A percentile compares a stretch with the other conserved stretches of the same genome.
Conservation (phyloP, 768 basidiomycete genomes). For the Psilocybe azurescens region DNA sequence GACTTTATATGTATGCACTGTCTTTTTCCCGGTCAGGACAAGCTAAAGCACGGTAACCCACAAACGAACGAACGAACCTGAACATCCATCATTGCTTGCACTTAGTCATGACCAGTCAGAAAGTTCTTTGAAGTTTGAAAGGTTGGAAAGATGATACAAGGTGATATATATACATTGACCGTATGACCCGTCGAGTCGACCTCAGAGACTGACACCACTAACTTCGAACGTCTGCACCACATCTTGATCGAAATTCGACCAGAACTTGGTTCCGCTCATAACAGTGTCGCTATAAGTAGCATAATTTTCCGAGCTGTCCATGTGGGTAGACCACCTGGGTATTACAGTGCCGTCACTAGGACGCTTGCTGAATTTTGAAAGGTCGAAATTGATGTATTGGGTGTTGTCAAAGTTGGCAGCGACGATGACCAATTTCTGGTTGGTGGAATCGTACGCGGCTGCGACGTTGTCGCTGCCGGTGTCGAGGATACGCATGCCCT, state of each 20-base stretch:
- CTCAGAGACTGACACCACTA: constrained; percentile 12
- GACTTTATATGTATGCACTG: too few species aligned
- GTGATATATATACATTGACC: too few species aligned
- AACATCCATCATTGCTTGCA: too few species aligned
- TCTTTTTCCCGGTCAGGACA: too few species aligned
- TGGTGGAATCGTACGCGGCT: constrained; percentile 19
- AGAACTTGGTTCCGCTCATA: constrained; percentile 22
- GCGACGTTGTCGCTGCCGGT: constrained; percentile 17
- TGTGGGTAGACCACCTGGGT: constrained; percentile 19
- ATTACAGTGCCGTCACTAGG: constrained; percentile 16
- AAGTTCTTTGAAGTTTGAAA: too few species aligned
- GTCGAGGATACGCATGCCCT: constrained; percentile 23
- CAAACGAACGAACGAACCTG: too few species aligned
- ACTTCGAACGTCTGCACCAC: constrained; percentile 24
- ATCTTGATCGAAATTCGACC: constrained; percentile 22
- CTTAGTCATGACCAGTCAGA: too few species aligned
- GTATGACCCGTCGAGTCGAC: not conserved
- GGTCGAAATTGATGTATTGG: constrained; percentile 23
- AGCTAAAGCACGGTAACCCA: too few species aligned
- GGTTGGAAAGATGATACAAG: too few species aligned
- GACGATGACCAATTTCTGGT: constrained; percentile 18
- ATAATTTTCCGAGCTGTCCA: constrained; percentile 16
- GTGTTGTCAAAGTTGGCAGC: constrained; percentile 19
- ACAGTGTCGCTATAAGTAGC: constrained; percentile 17
- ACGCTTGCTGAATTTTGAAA: constrained; percentile 20